Percentiles rank a stretch among this genome's conserved stretches.
Conservation (phyloP, 1,284 basidiomycete species). For the Rhodotorula sp. region DNA sequence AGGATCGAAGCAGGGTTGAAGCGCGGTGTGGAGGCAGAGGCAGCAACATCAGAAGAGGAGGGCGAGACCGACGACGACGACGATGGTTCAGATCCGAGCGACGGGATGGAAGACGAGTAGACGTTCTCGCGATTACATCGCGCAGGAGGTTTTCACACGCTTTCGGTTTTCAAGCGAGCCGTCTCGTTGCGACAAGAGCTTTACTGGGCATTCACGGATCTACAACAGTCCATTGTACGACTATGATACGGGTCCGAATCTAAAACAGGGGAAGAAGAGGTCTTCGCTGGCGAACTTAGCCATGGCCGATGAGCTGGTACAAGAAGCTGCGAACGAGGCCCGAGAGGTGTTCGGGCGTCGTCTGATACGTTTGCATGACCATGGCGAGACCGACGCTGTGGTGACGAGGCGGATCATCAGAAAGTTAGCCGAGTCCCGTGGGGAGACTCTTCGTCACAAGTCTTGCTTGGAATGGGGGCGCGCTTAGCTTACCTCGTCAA, state of each 20-base stretch:
- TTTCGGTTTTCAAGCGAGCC: no score
- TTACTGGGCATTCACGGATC: no score
- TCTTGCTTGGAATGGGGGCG: background rate
- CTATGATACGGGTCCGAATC: no score
- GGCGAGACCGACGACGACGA: background rate
- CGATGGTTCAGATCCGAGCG: background rate
- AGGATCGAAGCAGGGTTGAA: constrained; percentile 14
- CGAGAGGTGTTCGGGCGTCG: constrained; percentile 82
- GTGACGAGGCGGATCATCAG: background rate
- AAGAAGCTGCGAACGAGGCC: constrained; percentile 80
- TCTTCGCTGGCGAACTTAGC: constrained; percentile 45
- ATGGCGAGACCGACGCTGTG: constrained; percentile 74
- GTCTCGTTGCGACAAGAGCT: no score
- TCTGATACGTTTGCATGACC: constrained; percentile 81
- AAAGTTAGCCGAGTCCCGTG: constrained; percentile 30
- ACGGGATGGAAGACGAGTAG: background rate
- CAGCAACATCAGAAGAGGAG: background rate
- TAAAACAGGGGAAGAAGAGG: background rate
- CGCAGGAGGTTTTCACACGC: no score
- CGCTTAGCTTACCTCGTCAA: constrained; percentile 59
- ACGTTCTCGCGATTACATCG: background rate
- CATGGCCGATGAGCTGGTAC: constrained; percentile 89
- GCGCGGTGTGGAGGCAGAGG: background rate
- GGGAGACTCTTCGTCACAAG: background rate
- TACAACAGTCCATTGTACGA: no score